Conservation (phyloP, 2,329 filamentous ascomycete species). For the Diplodia scrobiculata region DNA sequence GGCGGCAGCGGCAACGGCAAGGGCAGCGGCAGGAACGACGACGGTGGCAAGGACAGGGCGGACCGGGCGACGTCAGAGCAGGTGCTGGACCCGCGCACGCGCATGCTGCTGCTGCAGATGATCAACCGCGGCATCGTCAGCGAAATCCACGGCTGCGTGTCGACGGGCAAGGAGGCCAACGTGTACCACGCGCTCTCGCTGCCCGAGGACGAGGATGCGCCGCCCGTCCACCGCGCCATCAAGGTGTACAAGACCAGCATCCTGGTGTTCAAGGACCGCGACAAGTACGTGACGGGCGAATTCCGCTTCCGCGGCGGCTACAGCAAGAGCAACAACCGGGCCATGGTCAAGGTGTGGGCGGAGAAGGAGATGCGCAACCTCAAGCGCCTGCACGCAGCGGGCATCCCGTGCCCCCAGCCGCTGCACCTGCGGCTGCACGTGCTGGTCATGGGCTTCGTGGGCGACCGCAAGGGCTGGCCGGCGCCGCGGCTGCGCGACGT, state of each 20-base stretch:
- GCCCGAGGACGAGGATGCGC: constrained; percentile 54
- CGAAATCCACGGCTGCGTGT: constrained; percentile 92
- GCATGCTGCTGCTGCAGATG: constrained; percentile 94
- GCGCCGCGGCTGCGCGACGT: constrained; percentile 88
- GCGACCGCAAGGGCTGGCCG: constrained; percentile 81
- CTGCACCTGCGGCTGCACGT: constrained; percentile 90
- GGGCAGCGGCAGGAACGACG: constrained; percentile 45
- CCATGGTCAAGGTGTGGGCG: constrained; percentile 98
- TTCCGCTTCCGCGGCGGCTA: constrained; percentile 88
- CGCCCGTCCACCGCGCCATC: constrained; percentile 75
- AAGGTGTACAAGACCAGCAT: constrained; percentile 99
- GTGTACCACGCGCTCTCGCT: constrained; percentile 85
- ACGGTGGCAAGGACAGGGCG: constrained; percentile 76
- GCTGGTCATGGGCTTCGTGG: constrained; percentile 90
- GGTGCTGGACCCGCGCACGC: constrained; percentile 88
- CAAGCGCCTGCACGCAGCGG: constrained; percentile 76
- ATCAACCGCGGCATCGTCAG: constrained; percentile 88
- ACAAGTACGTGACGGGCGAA: constrained; percentile 93
- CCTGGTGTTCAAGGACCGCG: constrained; percentile 94
- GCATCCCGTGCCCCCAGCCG: constrained; percentile 88
- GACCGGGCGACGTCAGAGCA: constrained; percentile 94
- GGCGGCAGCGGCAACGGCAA: constrained; percentile 49
- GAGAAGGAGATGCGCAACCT: constrained; percentile 98
- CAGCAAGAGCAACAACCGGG: constrained; percentile 90
- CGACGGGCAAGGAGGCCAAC: constrained; percentile 97